Evolutionary conservation across 129 eudicot species (phyloP), one percentile per base, ranked within the genome.

Genomic region (Helianthus tuberosus): DNA sequence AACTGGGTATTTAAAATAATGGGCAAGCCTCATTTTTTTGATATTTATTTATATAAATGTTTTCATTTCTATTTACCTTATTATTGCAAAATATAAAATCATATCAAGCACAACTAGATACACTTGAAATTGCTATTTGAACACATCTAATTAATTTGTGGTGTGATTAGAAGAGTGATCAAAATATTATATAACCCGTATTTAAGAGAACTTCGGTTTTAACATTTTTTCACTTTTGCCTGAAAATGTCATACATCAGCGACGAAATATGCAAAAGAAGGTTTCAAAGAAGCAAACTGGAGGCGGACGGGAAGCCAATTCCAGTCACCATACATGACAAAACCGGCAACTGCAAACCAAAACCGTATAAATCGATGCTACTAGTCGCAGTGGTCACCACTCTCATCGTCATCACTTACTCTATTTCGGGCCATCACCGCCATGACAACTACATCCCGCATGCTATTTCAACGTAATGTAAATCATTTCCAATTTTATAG

Each of bases 191-290:
- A 43, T 43, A 43, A 6, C 47, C 47, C 47, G 47, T 43, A 6
- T 2, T 8, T 43, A 43, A 43, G 47, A 6, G 10, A 41, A 6
- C 46, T 41, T 41, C 15, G 27, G 64, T 27, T 32, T 5, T 29
- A 29, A 29, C 65, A 27, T 60, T 60, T 25, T 63, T 51, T 52
- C 23, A 11, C 39, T 71, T 54, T 43, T 62, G 16, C 13, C 29
- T 23, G 57, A 60, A 73, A 59, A 70, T 5, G 49, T 61, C 8
- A 36, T 82, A 54, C 15, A 54, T 25, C 92, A 93, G 98, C 55
- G 97, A 90, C 50, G 96, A 90, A 3, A 66, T 83, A 81, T 84
- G 71, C 85, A 93, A 86, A 83, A 81, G 97, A 83, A 93, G 89
- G 85, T 55, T 76, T 39, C 85, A 76, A 65, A 86, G 91, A 75